Conservation (phyloP, 257 asterid species). For the Leptodermis oblonga region DNA sequence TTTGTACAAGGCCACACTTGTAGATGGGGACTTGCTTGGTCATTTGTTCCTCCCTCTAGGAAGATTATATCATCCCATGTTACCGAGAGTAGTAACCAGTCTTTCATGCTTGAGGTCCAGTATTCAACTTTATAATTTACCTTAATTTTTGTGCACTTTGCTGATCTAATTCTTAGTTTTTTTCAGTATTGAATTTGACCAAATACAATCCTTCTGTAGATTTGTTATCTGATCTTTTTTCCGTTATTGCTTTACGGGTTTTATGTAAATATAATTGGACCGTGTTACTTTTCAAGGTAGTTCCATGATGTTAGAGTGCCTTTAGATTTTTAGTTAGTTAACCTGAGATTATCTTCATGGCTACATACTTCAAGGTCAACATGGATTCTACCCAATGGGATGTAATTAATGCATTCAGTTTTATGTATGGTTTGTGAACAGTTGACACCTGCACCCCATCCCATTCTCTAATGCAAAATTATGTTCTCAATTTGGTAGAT, state of each 20-base stretch:
- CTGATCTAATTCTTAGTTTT: neutral
- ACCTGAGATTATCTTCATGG: neutral
- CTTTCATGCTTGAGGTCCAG: conserved; percentile 78
- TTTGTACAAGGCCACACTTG: conserved; percentile 95
- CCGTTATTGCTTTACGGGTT: neutral
- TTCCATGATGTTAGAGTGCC: neutral
- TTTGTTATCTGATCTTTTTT: neutral
- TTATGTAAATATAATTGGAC: neutral
- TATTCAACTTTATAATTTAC: conserved; percentile 3
- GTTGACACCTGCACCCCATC: neutral
- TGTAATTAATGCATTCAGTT: neutral
- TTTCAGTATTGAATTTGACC: neutral
- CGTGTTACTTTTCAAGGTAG: neutral
- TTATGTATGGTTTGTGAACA: neutral
- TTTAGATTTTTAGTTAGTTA: neutral
- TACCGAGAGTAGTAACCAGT: conserved; percentile 48
- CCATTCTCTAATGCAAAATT: neutral
- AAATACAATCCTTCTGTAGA: neutral
- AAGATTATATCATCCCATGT: conserved; percentile 35
- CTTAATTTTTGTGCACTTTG: neutral
- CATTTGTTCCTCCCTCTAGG: conserved; percentile 57
- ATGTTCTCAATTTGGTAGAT: neutral
- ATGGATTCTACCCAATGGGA: neutral
- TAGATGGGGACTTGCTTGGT: conserved; percentile 99
- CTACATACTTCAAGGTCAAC: neutral